Percentiles rank a stretch among this genome's conserved stretches.
Evolutionary conservation across 768 basidiomycete genomes (phyloP).

Genomic region (Hygrocybe coccinea): DNA sequence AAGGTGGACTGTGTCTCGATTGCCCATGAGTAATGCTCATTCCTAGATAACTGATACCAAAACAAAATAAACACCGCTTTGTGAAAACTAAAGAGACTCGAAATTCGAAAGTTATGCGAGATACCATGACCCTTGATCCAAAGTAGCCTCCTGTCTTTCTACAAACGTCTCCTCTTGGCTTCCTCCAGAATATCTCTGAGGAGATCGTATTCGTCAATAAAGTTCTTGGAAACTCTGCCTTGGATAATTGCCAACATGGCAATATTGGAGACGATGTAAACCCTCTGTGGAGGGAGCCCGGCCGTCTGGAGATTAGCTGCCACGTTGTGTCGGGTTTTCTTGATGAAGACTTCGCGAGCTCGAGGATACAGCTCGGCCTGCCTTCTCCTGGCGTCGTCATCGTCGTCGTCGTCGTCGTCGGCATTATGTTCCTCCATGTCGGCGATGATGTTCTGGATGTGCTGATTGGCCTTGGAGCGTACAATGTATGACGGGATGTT

Average conservation of each 20-base stretch:
- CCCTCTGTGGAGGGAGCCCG: conserved; percentile 1
- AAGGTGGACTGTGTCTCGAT: no score
- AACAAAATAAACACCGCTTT: no score
- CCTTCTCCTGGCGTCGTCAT: background rate
- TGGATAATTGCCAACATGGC: conserved; percentile 1
- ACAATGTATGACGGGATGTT: conserved; percentile 32
- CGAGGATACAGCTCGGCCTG: background rate
- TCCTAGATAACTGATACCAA: no score
- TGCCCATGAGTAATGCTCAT: no score
- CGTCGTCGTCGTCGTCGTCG: conserved; percentile 14
- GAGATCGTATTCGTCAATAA: conserved; percentile 4
- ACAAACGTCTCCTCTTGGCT: conserved; percentile 1
- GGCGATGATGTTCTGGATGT: conserved; percentile 36
- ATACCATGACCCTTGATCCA: no score
- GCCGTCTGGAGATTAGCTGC: conserved; percentile 5
- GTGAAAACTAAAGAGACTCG: no score
- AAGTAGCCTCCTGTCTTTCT: background rate
- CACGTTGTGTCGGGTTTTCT: conserved; percentile 4
- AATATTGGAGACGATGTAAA: conserved; percentile 7
- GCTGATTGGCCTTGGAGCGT: conserved; percentile 32
- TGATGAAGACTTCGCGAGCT: conserved; percentile 2
- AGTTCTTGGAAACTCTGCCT: background rate
- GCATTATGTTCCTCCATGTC: conserved; percentile 42
- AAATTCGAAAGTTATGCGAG: no score
- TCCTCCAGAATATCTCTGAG: conserved; percentile 1